These are phyloP conservation scores for Marchantia paleacea DNA, from an alignment of 225 moss, liverwort and hornwort genomes.

Conservation along the genomic window DNA sequence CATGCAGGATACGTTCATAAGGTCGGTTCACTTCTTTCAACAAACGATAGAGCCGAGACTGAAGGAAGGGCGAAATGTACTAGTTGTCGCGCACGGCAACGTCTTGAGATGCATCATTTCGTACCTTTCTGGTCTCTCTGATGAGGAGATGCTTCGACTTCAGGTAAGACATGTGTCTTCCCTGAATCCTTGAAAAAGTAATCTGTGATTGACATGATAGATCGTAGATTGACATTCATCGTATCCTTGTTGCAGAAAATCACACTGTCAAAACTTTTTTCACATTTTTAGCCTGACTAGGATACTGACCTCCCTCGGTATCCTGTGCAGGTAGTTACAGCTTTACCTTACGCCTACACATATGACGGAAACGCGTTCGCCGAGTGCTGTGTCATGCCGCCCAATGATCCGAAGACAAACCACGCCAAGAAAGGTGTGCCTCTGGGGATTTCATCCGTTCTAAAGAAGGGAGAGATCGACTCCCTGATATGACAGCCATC, in stretches of 20 bases:
- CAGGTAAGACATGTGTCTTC: conserved; percentile 48
- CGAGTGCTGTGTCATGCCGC: conserved; percentile 78
- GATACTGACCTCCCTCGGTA: neutral
- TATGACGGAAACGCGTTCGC: conserved; percentile 62
- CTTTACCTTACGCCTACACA: conserved; percentile 77
- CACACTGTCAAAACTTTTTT: too few relatives aligned
- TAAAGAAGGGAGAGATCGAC: conserved; percentile 66
- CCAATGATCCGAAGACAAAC: conserved; percentile 50
- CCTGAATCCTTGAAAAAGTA: neutral
- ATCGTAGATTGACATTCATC: too few relatives aligned
- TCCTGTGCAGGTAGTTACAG: conserved; percentile 61
- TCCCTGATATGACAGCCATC: conserved; percentile 59
- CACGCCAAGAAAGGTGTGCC: conserved; percentile 46
- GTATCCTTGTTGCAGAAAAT: neutral
- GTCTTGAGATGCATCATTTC: conserved; percentile 84
- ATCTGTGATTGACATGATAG: too few relatives aligned
- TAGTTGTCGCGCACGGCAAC: conserved; percentile 92
- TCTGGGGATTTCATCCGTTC: conserved; percentile 66
- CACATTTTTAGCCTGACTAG: too few relatives aligned
- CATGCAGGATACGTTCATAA: conserved; percentile 63
- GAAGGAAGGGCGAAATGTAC: conserved; percentile 80
- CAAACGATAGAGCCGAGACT: conserved; percentile 76
- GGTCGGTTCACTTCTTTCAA: conserved; percentile 69
- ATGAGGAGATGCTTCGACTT: conserved; percentile 83
- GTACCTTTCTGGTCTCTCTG: conserved; percentile 74